A percentile compares a stretch with the other conserved stretches of the same genome.
Evolutionary conservation across 176 grass and related monocot genomes (phyloP).

Genomic region (Triticum monococcum): DNA sequence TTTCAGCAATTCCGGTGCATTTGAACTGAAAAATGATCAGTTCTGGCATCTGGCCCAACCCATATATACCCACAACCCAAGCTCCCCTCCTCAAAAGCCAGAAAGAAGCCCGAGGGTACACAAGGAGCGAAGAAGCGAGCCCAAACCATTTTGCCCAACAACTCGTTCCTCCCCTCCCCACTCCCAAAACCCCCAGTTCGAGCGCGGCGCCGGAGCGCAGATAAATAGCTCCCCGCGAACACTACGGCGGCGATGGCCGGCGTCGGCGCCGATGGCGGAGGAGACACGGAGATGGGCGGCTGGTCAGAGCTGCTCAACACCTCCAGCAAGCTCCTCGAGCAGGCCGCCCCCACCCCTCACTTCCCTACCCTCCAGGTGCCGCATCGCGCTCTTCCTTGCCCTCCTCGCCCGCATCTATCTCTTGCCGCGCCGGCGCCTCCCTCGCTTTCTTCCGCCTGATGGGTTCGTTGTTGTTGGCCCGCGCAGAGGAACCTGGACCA

Average conservation of each 20-base stretch:
- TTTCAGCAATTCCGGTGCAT: too few species aligned
- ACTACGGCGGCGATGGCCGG: slow-evolving; percentile 48
- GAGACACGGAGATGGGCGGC: slow-evolving; percentile 67
- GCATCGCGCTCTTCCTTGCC: neutral
- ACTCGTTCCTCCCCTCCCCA: neutral
- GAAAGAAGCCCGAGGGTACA: neutral
- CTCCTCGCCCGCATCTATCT: neutral
- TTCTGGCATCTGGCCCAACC: too few species aligned
- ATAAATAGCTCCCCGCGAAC: neutral
- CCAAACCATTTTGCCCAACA: slow-evolving; percentile 19
- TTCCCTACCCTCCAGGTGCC: slow-evolving; percentile 84
- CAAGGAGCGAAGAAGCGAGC: neutral
- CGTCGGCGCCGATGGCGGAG: slow-evolving; percentile 21
- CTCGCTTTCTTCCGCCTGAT: neutral
- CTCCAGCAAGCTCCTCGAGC: slow-evolving; percentile 89
- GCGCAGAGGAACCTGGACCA: slow-evolving; percentile 90
- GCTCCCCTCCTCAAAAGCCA: too few species aligned
- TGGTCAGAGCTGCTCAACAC: slow-evolving; percentile 88
- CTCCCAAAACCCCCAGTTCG: slow-evolving; percentile 22
- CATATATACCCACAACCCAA: too few species aligned
- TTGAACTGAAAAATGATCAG: too few species aligned
- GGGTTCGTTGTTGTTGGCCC: slow-evolving; percentile 1
- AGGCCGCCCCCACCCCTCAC: slow-evolving; percentile 68
- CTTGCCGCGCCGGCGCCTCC: neutral
- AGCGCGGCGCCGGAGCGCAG: slow-evolving; percentile 36